Evolutionary conservation across 2,329 filamentous ascomycete species (phyloP).

Genomic region (Fusarium lateritium): DNA sequence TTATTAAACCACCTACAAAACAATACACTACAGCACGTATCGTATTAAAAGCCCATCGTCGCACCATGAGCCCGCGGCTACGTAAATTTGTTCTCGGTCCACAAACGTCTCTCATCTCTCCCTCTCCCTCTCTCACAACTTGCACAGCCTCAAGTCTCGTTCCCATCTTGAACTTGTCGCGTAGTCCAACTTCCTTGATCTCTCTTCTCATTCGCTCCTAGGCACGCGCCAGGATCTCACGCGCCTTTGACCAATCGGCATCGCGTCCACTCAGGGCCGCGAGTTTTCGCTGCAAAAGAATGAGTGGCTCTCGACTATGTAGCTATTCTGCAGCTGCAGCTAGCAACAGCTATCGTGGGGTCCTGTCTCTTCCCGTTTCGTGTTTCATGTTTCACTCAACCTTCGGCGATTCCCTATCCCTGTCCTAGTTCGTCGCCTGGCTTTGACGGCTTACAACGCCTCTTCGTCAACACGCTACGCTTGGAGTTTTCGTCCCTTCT

Average conservation of each 20-base stretch:
- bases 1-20: constrained; percentile 22
- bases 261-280: constrained; percentile 32
- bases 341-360: constrained; percentile 31
- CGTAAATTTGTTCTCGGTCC: constrained; percentile 46
- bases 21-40: constrained; percentile 1
- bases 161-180: constrained; percentile 15
- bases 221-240: constrained; percentile 44
- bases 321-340: not conserved
- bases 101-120: constrained; percentile 21
- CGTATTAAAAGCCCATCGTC: constrained; percentile 37
- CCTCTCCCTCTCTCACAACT: constrained; percentile 6
- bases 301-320: constrained; percentile 35
- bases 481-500: constrained; percentile 14
- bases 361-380: constrained; percentile 31
- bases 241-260: constrained; percentile 36
- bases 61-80: constrained; percentile 47
- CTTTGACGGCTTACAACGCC: constrained; percentile 28
- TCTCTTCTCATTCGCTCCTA: constrained; percentile 41
- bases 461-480: constrained; percentile 23
- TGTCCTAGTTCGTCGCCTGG: constrained; percentile 17
- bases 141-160: constrained; percentile 34
- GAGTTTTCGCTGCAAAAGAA: constrained; percentile 3
- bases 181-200: not conserved
- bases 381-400: constrained; percentile 43
- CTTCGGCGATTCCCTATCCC: constrained; percentile 29